Evolutionary conservation across 1,139 yeast genomes (phyloP).

Genomic region (Sugiyamaella paludigena): DNA sequence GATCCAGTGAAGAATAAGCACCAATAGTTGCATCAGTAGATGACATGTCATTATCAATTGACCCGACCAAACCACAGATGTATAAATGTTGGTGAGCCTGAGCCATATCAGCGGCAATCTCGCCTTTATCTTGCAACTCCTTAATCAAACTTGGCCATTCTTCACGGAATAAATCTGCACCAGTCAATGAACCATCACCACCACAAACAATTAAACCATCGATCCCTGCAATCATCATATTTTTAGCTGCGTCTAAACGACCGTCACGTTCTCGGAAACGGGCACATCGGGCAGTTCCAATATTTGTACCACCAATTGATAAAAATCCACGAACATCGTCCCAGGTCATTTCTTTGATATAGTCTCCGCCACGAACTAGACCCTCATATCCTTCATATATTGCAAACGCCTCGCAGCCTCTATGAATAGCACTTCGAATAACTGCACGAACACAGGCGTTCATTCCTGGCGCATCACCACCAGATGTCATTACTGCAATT

Average conservation of each 20-base stretch:
- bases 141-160: conserved; percentile 89
- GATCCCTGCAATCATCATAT: conserved; percentile 82
- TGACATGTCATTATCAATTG: conserved; percentile 97
- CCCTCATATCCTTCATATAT: conserved; percentile 96
- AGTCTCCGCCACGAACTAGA: conserved; percentile 74
- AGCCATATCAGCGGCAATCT: conserved; percentile 56
- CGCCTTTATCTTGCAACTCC: conserved; percentile 58
- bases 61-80: conserved; percentile 93
- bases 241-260: conserved; percentile 75
- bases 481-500: conserved; percentile 95
- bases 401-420: conserved; percentile 93
- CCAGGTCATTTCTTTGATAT: conserved; percentile 80
- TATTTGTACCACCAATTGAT: conserved; percentile 88
- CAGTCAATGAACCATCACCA: conserved; percentile 97
- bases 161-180: conserved; percentile 88
- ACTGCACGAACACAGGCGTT: conserved; percentile 93
- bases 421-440: conserved; percentile 81
- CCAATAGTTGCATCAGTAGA: conserved; percentile 96
- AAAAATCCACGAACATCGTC: conserved; percentile 91
- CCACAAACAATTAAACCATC: conserved; percentile 98
- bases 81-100: conserved; percentile 68
- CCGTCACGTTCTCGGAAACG: conserved; percentile 85
- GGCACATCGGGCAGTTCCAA: conserved; percentile 92
- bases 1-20: conserved; percentile 87
- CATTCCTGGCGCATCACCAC: conserved; percentile 99